Evolutionary conservation across 768 basidiomycete species (phyloP), one percentile per base, ranked within the genome.

Genomic region (Lactarius indigo): DNA sequence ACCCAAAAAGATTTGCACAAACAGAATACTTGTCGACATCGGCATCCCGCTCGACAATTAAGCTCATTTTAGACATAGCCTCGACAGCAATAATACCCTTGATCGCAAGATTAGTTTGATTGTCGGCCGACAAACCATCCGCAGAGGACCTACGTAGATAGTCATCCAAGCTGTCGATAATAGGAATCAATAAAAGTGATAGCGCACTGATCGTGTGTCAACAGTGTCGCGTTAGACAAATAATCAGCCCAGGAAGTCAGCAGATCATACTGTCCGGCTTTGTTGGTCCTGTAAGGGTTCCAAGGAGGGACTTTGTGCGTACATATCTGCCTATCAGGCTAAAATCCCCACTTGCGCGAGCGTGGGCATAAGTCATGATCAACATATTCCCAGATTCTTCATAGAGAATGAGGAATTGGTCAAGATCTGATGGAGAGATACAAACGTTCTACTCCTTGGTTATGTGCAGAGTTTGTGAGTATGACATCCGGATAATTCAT

Each of bases 11-110:
- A 8, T 55, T 23, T 20, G 41, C 17, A 71, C 76, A 9, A 23
- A 75, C 77, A 8, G 60, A 57, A 58, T 74, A 79, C 57, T 73
- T 66, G 12, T 58, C 35, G 72, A 89, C 86, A 5, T 86, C 87
- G 58, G n/a, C n/a, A n/a, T n/a, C n/a, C n/a, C n/a, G n/a, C n/a
- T n/a, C n/a, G n/a, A n/a, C n/a, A n/a, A n/a, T n/a, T n/a, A n/a
- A n/a, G n/a, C n/a, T n/a, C n/a, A n/a, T n/a, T n/a, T n/a, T n/a
- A n/a, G n/a, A n/a, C n/a, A n/a, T n/a, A n/a, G n/a, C n/a, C n/a
- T n/a, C n/a, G n/a, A n/a, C n/a, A n/a, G n/a, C n/a, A n/a, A 88
- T 76, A 65, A 88, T 87, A 42, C 87, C 88, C 71, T 90, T 90
- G 75, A 89, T 84, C 5, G 87, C 88, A 26, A 88, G 78, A 71